Evolutionary conservation across 805 yeast species (phyloP).

Genomic region (Hanseniaspora hatyaiensis): DNA sequence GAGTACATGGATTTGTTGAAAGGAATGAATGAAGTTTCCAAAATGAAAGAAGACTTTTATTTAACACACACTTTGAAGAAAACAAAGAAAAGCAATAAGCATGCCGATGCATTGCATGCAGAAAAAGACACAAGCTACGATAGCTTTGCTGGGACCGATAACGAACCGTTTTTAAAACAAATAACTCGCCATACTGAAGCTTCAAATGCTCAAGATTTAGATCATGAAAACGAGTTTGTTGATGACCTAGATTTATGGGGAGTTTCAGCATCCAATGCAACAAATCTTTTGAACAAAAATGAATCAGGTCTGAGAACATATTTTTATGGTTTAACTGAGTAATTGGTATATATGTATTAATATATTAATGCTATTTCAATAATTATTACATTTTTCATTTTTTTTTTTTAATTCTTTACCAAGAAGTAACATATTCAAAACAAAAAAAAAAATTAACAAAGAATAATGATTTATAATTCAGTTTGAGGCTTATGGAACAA

Average conservation of each 20-base stretch:
- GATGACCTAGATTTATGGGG: constrained; percentile 13
- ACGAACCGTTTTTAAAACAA: not conserved
- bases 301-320: not conserved
- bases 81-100: not conserved
- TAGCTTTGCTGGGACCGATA: not conserved
- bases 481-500: constrained; percentile 13
- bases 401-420: too few species aligned
- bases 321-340: not conserved
- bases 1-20: constrained; percentile 5
- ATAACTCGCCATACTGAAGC: not conserved
- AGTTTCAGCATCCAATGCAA: not conserved
- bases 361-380: too few species aligned
- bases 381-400: too few species aligned
- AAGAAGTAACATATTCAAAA: too few species aligned
- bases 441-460: too few species aligned
- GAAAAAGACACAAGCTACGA: not conserved
- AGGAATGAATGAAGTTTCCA: constrained; percentile 1
- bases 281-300: too few species aligned
- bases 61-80: not conserved
- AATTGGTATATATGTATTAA: not conserved
- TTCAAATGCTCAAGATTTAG: not conserved
- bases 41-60: constrained; percentile 2
- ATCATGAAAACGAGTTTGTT: not conserved
- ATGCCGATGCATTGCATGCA: not conserved
- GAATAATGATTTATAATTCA: too few species aligned